Base-by-base conservation (phyloP, 768 basidiomycete species). In the Pisolithus orientalis region DNA sequence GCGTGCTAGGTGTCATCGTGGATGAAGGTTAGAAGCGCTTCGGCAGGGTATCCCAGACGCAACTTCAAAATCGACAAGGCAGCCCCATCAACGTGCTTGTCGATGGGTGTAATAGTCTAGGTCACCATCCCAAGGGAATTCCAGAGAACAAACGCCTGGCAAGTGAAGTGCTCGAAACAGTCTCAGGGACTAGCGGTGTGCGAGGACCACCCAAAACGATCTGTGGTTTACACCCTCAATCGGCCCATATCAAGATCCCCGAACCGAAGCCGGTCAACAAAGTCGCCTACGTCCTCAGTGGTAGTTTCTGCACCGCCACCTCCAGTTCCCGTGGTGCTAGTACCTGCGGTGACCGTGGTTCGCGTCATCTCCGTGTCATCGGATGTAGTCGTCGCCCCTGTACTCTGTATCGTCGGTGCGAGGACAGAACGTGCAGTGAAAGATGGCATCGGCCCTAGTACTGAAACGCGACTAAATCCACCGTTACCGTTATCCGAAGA, bases 391-490 rank as follows among this genome's bases (percentile, higher is more conserved):
- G 66, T 68, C 25, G 58, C 57, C 11, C 64, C 68, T 28, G 68
- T 53, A 44, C 67, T 69, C 5, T 62, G 62, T 45, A 68, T 66
- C 29, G 68, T 68, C 3, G 66, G 64, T 43, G 66, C 53, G 1
- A 55, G 56, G 9, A 44, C 40, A 2, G 66, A 68, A 37, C 52
- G 62, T 14, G 52, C 54, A 4, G 55, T 50, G 49, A 70, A 68
- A 1, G 68, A 68, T 3, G 66, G 66, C 68, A 68, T 70, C 5
- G 66, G 66, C 1, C 66, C 66, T 28, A 70, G 50, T 3, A 68
- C 49, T 2, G 68, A 68, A 6, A 59, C 14, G 0, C 68, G 68
- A n/a, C 47, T 66, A 1, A 31, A 42, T 31, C 28, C 64, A 21
- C 58, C 57, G 9, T 47, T 47, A 43, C 58, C 57, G 11, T 47